These are phyloP conservation scores for Bjerkandera adusta DNA, from an alignment of 1,284 basidiomycete species.

Conservation along the genomic window DNA sequence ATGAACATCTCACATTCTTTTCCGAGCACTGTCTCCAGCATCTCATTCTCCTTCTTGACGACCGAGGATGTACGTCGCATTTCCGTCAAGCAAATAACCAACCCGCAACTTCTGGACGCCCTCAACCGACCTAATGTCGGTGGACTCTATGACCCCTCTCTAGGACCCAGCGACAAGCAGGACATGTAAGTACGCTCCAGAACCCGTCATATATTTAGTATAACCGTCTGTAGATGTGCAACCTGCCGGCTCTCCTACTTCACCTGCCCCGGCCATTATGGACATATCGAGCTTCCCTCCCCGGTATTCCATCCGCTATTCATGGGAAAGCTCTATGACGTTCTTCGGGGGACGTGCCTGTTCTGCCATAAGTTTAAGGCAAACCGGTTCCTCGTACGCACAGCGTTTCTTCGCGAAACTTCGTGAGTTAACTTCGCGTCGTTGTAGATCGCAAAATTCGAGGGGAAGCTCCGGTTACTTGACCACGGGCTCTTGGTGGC, in stretches of 20 bases:
- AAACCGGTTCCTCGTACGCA: conserved; percentile 70
- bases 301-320: conserved; percentile 98
- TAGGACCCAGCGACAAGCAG: conserved; percentile 85
- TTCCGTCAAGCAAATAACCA: conserved; percentile 96
- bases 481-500: conserved; percentile 89
- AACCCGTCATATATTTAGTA: no score
- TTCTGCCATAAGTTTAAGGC: conserved; percentile 96
- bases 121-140: conserved; percentile 90
- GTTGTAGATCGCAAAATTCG: conserved; percentile 73
- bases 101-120: conserved; percentile 92
- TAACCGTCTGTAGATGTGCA: conserved; percentile 65
- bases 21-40: conserved; percentile 78
- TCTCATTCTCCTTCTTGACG: conserved; percentile 95
- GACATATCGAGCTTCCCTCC: conserved; percentile 96
- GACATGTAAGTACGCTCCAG: conserved; percentile 94
- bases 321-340: conserved; percentile 88
- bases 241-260: conserved; percentile 93
- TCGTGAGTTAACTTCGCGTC: conserved; percentile 1
- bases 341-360: conserved; percentile 89
- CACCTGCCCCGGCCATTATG: conserved; percentile 97
- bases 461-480: conserved; percentile 86
- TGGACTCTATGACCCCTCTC: conserved; percentile 93
- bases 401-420: background rate
- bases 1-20: conserved; percentile 96
- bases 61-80: conserved; percentile 90